Evolutionary conservation across 345 rosid species (phyloP).

Genomic region (Rhodamnia argentea): DNA sequence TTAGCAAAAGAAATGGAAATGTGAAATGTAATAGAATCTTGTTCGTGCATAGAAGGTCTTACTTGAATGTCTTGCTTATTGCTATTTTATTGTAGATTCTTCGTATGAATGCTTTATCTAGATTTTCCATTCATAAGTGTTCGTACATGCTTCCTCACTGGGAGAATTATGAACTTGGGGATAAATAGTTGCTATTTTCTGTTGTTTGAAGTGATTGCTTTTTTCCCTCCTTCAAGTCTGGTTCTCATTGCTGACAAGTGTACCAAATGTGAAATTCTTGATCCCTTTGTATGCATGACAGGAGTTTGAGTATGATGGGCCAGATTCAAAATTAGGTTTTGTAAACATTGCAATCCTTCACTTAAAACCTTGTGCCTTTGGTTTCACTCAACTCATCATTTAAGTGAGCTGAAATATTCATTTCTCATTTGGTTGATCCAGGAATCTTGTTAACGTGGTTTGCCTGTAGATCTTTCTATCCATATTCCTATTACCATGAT

Average conservation of each 20-base stretch:
- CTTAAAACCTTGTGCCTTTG: background rate
- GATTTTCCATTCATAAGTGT: background rate
- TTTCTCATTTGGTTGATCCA: background rate
- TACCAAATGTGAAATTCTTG: background rate
- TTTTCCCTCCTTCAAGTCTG: background rate
- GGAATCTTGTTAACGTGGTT: background rate
- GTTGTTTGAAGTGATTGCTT: background rate
- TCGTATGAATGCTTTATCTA: background rate
- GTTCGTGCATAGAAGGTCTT: background rate
- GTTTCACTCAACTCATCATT: background rate
- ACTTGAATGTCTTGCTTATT: background rate
- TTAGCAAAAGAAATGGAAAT: background rate
- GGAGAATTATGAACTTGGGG: background rate
- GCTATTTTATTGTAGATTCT: background rate
- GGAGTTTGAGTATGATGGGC: background rate
- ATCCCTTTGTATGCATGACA: background rate
- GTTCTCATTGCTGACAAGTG: background rate
- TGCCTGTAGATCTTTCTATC: background rate
- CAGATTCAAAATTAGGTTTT: background rate
- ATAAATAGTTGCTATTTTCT: background rate
- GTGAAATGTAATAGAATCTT: background rate
- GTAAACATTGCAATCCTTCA: background rate
- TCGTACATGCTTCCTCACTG: background rate
- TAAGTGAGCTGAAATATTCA: background rate
- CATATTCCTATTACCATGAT: background rate